Evolutionary conservation across 1,139 yeast genomes (phyloP), one percentile per base, ranked within the genome.

Genomic region (Yamadazyma mexicana): DNA sequence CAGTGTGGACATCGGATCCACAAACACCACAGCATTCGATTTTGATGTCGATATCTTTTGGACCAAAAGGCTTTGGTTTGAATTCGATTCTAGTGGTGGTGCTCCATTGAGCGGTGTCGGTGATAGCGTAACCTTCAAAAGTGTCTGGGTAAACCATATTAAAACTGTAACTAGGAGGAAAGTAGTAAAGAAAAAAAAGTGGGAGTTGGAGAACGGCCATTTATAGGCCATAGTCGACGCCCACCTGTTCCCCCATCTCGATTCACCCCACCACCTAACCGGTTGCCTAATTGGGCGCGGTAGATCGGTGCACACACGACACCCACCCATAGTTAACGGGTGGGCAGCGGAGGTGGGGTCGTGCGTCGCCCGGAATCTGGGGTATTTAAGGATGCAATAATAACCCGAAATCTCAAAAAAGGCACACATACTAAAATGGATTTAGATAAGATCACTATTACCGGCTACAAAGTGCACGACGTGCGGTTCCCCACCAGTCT

Each of bases 101-200:
- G 42, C 51, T 55, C 74, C 76, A 73, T 35, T 69, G 51, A 14
- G 58, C 58, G 15, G 47, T 44, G 29, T 61, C 57, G 33, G 50
- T 52, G 31, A 70, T 64, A 34, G 73, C 80, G 45, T 68, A 70
- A 15, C 79, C 79, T 59, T 67, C 57, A 47, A 69, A 68, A n/a
- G 53, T 50, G 27, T 62, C 60, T 35, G 75, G 74, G 34, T 43
- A 46, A n/a, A 20, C 41, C 42, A 42, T 36, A n/a, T 12, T 26
- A n/a, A 11, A 11, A 15, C 5, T 17, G 5, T 18, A 8, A 8
- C 8, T 6, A 20, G 22, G 8, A 20, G 8, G 8, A 8, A 20
- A 20, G 22, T 20, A 8, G 5, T 20, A 8, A 8, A 20, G 22
- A 20, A 20, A 20, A 6, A 20, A 8, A 20, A 8, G 8, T 20